These are phyloP conservation scores for Dillenia suffruticosa DNA, from an alignment of 164 flowering plant genomes.

Conservation along the genomic window DNA sequence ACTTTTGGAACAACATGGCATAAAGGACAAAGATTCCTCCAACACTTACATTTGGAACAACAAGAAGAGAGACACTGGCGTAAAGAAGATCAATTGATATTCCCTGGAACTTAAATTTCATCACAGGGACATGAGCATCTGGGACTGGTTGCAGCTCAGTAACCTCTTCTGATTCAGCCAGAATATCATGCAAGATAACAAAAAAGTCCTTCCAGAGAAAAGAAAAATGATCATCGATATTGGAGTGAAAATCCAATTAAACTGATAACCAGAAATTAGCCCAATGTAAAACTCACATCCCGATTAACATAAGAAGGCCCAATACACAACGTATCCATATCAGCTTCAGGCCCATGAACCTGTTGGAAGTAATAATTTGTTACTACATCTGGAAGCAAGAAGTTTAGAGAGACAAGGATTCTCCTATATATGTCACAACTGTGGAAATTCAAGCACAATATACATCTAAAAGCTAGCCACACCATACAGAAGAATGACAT, in stretches of 20 bases:
- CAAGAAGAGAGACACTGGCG: constrained; percentile 77
- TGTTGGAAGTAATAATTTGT: constrained; percentile 14
- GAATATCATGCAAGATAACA: constrained; percentile 55
- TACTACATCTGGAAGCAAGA: background rate
- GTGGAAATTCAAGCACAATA: background rate
- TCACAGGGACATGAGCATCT: constrained; percentile 97
- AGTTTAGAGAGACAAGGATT: too few relatives aligned
- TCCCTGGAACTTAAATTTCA: constrained; percentile 88
- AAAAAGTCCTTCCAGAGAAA: constrained; percentile 58
- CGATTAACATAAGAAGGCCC: constrained; percentile 97
- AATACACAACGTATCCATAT: constrained; percentile 90
- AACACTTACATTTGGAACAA: constrained; percentile 79
- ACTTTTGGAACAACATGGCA: too few relatives aligned
- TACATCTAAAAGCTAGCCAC: background rate
- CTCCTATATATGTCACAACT: background rate
- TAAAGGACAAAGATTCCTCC: too few relatives aligned
- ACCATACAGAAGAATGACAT: too few relatives aligned
- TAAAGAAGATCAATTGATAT: constrained; percentile 92
- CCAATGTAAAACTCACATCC: constrained; percentile 43
- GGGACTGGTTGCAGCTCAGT: constrained; percentile 90
- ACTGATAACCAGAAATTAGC: background rate
- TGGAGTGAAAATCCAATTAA: background rate
- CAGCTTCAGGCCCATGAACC: constrained; percentile 98
- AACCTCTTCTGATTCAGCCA: constrained; percentile 74
- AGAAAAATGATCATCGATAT: too few relatives aligned